Base-by-base conservation (phyloP, 176 grass and related monocot genomes). In the Rhynchospora pubera region DNA sequence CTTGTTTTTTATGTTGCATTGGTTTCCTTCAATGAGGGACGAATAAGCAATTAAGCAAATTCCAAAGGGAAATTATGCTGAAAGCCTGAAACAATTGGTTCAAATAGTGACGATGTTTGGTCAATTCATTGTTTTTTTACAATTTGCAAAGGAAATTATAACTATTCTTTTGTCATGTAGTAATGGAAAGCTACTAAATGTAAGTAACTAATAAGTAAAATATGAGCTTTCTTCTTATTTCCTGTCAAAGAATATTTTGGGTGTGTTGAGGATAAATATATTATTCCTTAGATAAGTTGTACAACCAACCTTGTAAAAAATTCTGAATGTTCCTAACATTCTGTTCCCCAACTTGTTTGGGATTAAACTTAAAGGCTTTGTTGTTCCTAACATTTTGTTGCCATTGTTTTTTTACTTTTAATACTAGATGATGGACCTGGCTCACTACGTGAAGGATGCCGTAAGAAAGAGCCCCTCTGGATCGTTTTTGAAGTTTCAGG, bases 401-500 rank as follows among this genome's bases (percentile, higher is more conserved):
- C 10, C 9, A 51, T 51, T 51, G n/a, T 51, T n/a, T n/a, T n/a
- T 51, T 51, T 11, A 7, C 6, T 51, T 7, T 51, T 7, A 7
- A 51, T 51, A 51, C 10, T 81, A 88, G 93, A 95, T 67, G 93
- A 92, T 85, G 90, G 93, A 14, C 42, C 26, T 80, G 88, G 93
- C 13, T 92, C 86, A 28, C 90, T 95, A 21, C 67, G 88, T 9
- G 90, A 92, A 80, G 93, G 85, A 52, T 95, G 93, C 79, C 84
- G 90, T 1, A 10, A 13, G 22, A 80, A 67, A 77, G 88, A 92
- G 14, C 90, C 93, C 9, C 86, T 88, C 5, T 95, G 93, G 93
- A 84, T 95, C 46, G 84, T 92, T 13, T 94, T 94, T 76, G 85
- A 90, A 77, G 85, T 90, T 16, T 94, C 93, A 3, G 90, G 93